Percentiles rank a stretch among this genome's conserved stretches.
Conservation (phyloP, 108 stramenopile species). For the Cyclotella sp. region DNA sequence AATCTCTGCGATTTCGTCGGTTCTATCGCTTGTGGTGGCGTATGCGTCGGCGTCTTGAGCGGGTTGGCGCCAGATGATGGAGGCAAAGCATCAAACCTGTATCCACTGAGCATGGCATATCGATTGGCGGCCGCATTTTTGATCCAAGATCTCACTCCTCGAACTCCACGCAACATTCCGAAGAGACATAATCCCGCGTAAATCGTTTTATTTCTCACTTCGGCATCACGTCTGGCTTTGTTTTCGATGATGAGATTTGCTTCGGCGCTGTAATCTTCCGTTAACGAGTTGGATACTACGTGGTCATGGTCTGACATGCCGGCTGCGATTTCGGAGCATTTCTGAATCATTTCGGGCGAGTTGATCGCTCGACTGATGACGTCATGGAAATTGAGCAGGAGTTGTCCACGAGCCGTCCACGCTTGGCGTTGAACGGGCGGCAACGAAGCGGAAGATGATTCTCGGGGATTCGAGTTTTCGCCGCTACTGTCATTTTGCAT, state of each 20-base stretch:
- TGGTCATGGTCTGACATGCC: conserved; percentile 20
- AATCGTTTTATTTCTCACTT: conserved; percentile 28
- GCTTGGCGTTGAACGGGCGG: conserved; percentile 31
- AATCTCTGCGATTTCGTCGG: background rate
- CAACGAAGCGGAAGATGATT: too few relatives aligned
- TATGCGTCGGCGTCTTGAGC: background rate
- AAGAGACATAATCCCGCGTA: conserved; percentile 29
- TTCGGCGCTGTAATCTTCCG: conserved; percentile 36
- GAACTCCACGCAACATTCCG: conserved; percentile 21
- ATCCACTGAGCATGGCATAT: background rate
- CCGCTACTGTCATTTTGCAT: background rate
- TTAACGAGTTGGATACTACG: background rate
- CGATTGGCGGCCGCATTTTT: background rate
- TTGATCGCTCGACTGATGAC: conserved; percentile 43
- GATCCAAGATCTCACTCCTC: conserved; percentile 17
- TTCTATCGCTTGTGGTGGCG: background rate
- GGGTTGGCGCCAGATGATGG: background rate
- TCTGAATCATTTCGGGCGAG: conserved; percentile 44
- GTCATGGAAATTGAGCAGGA: conserved; percentile 43
- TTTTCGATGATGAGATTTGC: conserved; percentile 44
- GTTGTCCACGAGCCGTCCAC: conserved; percentile 47
- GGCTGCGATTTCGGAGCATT: conserved; percentile 33
- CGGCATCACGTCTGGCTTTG: conserved; percentile 35
- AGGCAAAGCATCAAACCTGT: conserved; percentile 26
- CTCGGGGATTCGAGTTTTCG: background rate